These are phyloP conservation scores for Trichothecium sympodiale DNA, from an alignment of 2,329 filamentous ascomycete species.

Conservation along the genomic window DNA sequence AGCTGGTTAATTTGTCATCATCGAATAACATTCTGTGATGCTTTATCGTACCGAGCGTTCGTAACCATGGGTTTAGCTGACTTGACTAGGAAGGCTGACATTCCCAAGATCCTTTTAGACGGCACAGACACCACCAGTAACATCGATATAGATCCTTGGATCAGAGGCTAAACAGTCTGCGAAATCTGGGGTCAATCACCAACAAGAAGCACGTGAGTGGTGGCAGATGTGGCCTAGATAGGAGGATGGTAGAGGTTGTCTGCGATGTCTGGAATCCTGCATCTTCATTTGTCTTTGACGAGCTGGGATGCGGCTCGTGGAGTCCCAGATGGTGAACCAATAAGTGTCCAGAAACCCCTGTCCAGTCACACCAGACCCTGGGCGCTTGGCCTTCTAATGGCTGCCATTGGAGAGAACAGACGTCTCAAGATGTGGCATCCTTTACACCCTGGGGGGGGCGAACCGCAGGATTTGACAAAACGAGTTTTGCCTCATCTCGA, in stretches of 20 bases:
- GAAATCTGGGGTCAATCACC: conserved; percentile 1
- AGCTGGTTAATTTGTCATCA: too few relatives aligned
- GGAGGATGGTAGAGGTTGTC: conserved; percentile 1
- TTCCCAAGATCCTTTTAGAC: background rate
- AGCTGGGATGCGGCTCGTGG: background rate
- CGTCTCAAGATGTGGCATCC: background rate
- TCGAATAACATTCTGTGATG: too few relatives aligned
- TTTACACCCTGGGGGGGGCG: background rate
- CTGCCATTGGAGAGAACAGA: background rate
- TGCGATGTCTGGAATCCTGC: background rate
- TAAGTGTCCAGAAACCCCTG: background rate
- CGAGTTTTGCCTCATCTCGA: background rate
- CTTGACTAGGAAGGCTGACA: background rate
- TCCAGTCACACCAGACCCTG: background rate
- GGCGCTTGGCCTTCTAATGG: background rate
- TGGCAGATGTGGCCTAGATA: conserved; percentile 1
- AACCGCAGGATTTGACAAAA: background rate
- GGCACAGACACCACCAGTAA: background rate
- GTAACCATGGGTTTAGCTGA: background rate
- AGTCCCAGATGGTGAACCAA: background rate
- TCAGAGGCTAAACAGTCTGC: background rate
- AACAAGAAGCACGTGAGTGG: conserved; percentile 5
- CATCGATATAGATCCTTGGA: background rate
- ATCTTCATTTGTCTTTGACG: background rate
- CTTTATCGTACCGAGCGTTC: background rate